Evolutionary conservation across 2,329 filamentous ascomycete genomes (phyloP).

Genomic region (Talaromyces amestolkiae): DNA sequence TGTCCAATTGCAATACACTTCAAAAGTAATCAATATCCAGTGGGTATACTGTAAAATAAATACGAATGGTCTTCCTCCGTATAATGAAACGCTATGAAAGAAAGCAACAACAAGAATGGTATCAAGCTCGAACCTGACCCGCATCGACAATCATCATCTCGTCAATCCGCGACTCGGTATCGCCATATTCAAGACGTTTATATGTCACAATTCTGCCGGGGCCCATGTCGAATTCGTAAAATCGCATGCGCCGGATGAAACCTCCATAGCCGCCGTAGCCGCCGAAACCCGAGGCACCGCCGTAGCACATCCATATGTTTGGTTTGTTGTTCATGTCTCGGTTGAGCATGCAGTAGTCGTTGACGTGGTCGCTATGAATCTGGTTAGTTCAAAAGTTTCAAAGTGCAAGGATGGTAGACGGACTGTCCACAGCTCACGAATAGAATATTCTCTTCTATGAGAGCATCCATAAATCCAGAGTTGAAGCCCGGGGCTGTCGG

Average conservation of each 20-base stretch:
- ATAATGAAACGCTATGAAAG: neutral
- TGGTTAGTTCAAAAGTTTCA: constrained; percentile 3
- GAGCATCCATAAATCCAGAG: constrained; percentile 84
- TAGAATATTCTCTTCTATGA: constrained; percentile 79
- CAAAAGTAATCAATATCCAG: constrained; percentile 3
- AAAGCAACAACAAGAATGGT: constrained; percentile 10
- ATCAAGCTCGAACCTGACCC: constrained; percentile 35
- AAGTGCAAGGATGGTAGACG: constrained; percentile 35
- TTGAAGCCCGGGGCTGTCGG: constrained; percentile 89
- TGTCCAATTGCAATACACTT: neutral
- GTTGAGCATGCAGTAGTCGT: constrained; percentile 86
- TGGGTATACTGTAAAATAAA: constrained; percentile 11
- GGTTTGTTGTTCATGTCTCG: constrained; percentile 56
- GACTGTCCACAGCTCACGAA: constrained; percentile 90
- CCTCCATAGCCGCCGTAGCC: constrained; percentile 90
- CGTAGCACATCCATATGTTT: constrained; percentile 97
- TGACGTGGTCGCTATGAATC: constrained; percentile 74
- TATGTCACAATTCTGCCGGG: constrained; percentile 85
- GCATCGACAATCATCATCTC: constrained; percentile 62
- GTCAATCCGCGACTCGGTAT: constrained; percentile 52
- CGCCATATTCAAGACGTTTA: constrained; percentile 76
- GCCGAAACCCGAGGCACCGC: constrained; percentile 84
- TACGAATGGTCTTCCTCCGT: neutral
- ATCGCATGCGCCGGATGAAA: constrained; percentile 76
- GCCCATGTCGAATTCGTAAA: constrained; percentile 94